Conservation (phyloP, 768 basidiomycete genomes). For the Russula brevipes region DNA sequence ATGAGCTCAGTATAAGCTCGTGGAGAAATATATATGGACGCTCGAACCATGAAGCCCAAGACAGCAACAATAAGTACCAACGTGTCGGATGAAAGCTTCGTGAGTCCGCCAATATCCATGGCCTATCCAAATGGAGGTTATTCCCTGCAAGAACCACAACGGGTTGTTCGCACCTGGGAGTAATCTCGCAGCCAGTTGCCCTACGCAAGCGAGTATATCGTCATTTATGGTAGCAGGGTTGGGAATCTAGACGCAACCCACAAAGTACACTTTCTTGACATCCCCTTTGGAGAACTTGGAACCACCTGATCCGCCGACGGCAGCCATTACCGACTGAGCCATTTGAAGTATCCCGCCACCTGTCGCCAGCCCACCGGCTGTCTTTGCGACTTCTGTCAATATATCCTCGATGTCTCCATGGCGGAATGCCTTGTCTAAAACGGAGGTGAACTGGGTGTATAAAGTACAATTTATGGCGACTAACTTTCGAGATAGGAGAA, state of each 20-base stretch:
- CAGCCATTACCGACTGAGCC: conserved; percentile 42
- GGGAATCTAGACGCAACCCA: conserved; percentile 29
- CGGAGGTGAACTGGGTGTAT: not conserved
- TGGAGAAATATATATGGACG: not conserved
- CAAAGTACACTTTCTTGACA: conserved; percentile 61
- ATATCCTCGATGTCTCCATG: conserved; percentile 75
- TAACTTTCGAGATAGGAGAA: conserved; percentile 54
- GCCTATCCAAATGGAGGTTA: conserved; percentile 36
- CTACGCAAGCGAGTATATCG: conserved; percentile 29
- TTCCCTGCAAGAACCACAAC: not conserved
- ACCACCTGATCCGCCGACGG: conserved; percentile 38
- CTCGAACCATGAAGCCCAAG: conserved; percentile 50
- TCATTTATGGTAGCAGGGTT: not conserved
- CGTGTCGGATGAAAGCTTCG: conserved; percentile 53
- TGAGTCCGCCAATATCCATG: conserved; percentile 66
- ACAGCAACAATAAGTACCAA: conserved; percentile 45
- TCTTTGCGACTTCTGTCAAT: conserved; percentile 54
- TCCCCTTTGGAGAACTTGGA: conserved; percentile 60
- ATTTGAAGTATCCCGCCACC: conserved; percentile 47
- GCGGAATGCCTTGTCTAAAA: conserved; percentile 61
- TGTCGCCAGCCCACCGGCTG: conserved; percentile 31
- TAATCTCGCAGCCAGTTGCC: conserved; percentile 72
- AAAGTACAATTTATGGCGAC: conserved; percentile 14
- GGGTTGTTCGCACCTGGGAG: conserved; percentile 42
- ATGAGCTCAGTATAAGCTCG: not conserved